Evolutionary conservation across 148 eudicot genomes (phyloP).

Genomic region (Vaccinium vitisidaea): DNA sequence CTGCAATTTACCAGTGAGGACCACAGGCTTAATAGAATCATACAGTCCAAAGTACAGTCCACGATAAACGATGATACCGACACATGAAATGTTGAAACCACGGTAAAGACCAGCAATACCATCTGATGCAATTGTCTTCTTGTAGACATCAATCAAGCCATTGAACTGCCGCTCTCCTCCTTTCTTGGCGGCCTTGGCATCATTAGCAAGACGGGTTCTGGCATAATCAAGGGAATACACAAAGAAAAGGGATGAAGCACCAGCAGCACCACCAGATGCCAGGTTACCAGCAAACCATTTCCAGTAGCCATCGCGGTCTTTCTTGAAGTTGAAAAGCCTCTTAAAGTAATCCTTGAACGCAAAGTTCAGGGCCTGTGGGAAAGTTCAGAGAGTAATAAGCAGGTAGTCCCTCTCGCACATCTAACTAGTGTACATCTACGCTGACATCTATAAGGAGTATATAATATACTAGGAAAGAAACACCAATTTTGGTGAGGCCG

Average conservation of each 20-base stretch:
- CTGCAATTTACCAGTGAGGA: slow-evolving; percentile 62
- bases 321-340: slow-evolving; percentile 69
- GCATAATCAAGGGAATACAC: slow-evolving; percentile 67
- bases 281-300: slow-evolving; percentile 28
- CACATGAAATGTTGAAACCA: slow-evolving; percentile 69
- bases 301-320: slow-evolving; percentile 63
- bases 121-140: slow-evolving; percentile 55
- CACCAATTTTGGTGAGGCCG: neutral
- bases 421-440: neutral
- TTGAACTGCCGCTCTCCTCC: slow-evolving; percentile 68
- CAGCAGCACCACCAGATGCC: slow-evolving; percentile 70
- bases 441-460: neutral
- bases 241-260: slow-evolving; percentile 58
- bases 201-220: slow-evolving; percentile 59
- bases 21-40: slow-evolving; percentile 67
- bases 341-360: slow-evolving; percentile 73
- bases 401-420: neutral
- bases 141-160: slow-evolving; percentile 68
- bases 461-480: neutral
- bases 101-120: slow-evolving; percentile 77
- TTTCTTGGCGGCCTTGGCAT: slow-evolving; percentile 58
- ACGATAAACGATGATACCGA: slow-evolving; percentile 69
- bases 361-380: slow-evolving; percentile 61
- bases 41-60: slow-evolving; percentile 76
- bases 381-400: neutral